phyloP scores from a whole-genome alignment of 768 basidiomycete species.

The Mycena indigotica region DNA sequence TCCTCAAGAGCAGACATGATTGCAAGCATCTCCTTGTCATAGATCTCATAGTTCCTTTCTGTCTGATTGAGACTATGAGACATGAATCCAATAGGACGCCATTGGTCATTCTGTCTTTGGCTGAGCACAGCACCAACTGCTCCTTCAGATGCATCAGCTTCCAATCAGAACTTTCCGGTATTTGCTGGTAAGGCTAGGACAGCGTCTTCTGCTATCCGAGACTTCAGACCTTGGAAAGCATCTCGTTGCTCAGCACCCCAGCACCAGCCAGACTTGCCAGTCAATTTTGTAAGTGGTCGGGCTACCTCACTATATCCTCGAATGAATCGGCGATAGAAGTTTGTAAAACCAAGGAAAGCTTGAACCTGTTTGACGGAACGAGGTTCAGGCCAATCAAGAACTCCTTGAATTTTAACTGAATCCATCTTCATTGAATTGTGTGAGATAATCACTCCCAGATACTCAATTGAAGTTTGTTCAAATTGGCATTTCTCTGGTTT shows the following conservation, averaged over 20 bases:
- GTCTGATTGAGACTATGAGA: conserved; percentile 33
- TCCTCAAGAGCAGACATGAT: conserved; percentile 39
- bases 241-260: background rate
- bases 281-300: background rate
- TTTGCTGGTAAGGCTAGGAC: background rate
- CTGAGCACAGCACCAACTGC: conserved; percentile 28
- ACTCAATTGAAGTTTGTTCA: conserved; percentile 28
- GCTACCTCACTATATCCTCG: conserved; percentile 29
- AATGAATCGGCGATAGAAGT: conserved; percentile 36
- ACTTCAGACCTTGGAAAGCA: background rate
- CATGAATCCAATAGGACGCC: conserved; percentile 42
- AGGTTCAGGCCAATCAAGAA: conserved; percentile 31
- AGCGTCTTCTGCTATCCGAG: conserved; percentile 1
- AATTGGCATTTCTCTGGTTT: conserved; percentile 43
- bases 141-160: conserved; percentile 28
- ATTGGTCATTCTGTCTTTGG: conserved; percentile 26
- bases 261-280: background rate
- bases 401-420: conserved; percentile 32
- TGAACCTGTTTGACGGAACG: conserved; percentile 19
- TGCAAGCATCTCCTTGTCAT: conserved; percentile 51
- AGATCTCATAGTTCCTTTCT: conserved; percentile 48
- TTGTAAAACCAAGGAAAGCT: conserved; percentile 31
- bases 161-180: conserved; percentile 18
- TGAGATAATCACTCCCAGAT: background rate
- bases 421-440: conserved; percentile 23